Evolutionary conservation across 345 rosid genomes (phyloP).

Genomic region (Cardiospermum halicacabum): DNA sequence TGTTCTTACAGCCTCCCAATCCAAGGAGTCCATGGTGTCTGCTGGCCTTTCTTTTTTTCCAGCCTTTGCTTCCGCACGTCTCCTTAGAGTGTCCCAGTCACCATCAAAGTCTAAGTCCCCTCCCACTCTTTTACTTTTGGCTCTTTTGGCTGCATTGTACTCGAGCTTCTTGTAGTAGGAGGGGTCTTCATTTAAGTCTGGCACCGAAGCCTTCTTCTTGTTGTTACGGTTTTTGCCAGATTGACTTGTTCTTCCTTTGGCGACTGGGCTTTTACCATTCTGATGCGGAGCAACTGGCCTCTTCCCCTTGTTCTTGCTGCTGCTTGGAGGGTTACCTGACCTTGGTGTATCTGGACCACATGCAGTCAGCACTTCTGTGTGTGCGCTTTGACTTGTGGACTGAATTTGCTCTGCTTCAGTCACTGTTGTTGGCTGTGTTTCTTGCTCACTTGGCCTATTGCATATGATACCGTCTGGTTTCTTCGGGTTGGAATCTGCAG

Average conservation of each 20-base stretch:
- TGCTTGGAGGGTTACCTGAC: constrained; percentile 24
- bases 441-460: no score
- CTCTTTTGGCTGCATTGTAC: constrained; percentile 26
- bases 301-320: constrained; percentile 23
- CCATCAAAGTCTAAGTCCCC: constrained; percentile 40
- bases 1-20: constrained; percentile 79
- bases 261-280: constrained; percentile 25
- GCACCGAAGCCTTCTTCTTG: constrained; percentile 28
- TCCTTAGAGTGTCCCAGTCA: constrained; percentile 89
- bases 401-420: constrained; percentile 20
- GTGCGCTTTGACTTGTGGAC: constrained; percentile 20
- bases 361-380: constrained; percentile 19
- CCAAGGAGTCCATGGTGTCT: constrained; percentile 71
- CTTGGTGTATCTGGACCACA: constrained; percentile 19
- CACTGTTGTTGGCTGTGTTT: constrained; percentile 21
- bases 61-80: constrained; percentile 39
- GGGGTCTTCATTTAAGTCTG: constrained; percentile 22
- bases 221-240: constrained; percentile 24
- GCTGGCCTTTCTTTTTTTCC: constrained; percentile 49
- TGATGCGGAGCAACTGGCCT: constrained; percentile 21
- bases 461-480: constrained; percentile 47
- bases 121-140: constrained; percentile 45
- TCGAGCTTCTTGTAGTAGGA: constrained; percentile 29
- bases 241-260: constrained; percentile 34
- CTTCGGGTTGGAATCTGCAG: constrained; percentile 35